These are phyloP conservation scores for Penicillium bialowiezense DNA, from an alignment of 495 filamentous ascomycete species.

Conservation along the genomic window DNA sequence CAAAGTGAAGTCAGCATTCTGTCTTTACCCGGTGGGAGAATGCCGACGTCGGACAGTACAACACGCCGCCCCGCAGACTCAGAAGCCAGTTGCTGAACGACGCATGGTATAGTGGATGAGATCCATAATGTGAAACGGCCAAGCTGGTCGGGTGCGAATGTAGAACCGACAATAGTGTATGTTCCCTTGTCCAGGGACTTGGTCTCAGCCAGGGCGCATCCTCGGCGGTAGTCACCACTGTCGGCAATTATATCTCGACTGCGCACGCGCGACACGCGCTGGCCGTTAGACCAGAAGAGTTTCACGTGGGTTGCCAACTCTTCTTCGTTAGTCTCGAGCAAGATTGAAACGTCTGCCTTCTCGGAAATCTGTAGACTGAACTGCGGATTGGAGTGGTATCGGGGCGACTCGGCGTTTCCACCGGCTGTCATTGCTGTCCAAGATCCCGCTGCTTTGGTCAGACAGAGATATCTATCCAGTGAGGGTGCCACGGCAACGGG, in stretches of 20 bases:
- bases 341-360: conserved; percentile 59
- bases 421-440: conserved; percentile 83
- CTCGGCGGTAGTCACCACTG: conserved; percentile 80
- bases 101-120: conserved; percentile 53
- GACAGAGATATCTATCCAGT: conserved; percentile 53
- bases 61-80: conserved; percentile 69
- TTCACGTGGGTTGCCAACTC: conserved; percentile 77
- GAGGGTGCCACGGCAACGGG: conserved; percentile 60
- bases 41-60: conserved; percentile 45
- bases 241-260: conserved; percentile 75
- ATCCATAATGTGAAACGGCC: conserved; percentile 75
- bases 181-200: conserved; percentile 57
- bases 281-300: conserved; percentile 71
- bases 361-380: conserved; percentile 62
- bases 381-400: conserved; percentile 82
- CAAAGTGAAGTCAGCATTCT: conserved; percentile 51
- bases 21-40: conserved; percentile 50
- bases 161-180: conserved; percentile 86
- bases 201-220: conserved; percentile 66
- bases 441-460: conserved; percentile 49
- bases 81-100: conserved; percentile 52
- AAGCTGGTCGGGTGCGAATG: conserved; percentile 75
- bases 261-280: conserved; percentile 62
- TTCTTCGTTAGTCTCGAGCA: conserved; percentile 71
- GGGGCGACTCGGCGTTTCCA: conserved; percentile 71